Percentiles rank a stretch among this genome's conserved stretches.
phyloP scores from a whole-genome alignment of 805 yeast genomes.

The Kodamaea neixiangensis region DNA sequence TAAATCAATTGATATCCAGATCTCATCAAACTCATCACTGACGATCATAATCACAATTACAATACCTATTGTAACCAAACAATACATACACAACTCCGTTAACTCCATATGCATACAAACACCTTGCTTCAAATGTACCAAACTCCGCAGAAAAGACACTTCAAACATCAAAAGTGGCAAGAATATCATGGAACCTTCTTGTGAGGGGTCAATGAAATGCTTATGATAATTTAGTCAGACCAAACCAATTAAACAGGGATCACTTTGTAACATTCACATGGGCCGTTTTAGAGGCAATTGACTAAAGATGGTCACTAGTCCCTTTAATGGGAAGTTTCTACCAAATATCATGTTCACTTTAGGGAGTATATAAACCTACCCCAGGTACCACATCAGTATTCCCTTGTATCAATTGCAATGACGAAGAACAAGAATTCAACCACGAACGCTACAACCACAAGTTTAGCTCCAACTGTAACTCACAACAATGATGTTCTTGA shows the following conservation, averaged over 20 bases:
- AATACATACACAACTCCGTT: no score
- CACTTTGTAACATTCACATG: neutral
- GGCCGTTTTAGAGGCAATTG: no score
- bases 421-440: neutral
- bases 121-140: neutral
- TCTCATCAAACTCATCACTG: no score
- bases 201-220: neutral
- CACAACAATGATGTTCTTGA: constrained; percentile 19
- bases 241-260: neutral
- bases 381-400: no score
- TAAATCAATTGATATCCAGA: no score
- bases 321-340: no score
- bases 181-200: neutral
- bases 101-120: no score
- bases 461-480: neutral
- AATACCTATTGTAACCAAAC: neutral
- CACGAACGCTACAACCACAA: neutral
- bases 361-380: no score
- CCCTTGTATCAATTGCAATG: neutral
- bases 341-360: neutral
- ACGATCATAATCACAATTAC: no score
- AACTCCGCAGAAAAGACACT: neutral
- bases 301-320: no score
- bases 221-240: neutral
- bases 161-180: neutral